A percentile compares a stretch with the other conserved stretches of the same genome.
These are phyloP conservation scores for Solanum aculeatissimum DNA, from an alignment of 305 asterid genomes.

Conservation along the genomic window DNA sequence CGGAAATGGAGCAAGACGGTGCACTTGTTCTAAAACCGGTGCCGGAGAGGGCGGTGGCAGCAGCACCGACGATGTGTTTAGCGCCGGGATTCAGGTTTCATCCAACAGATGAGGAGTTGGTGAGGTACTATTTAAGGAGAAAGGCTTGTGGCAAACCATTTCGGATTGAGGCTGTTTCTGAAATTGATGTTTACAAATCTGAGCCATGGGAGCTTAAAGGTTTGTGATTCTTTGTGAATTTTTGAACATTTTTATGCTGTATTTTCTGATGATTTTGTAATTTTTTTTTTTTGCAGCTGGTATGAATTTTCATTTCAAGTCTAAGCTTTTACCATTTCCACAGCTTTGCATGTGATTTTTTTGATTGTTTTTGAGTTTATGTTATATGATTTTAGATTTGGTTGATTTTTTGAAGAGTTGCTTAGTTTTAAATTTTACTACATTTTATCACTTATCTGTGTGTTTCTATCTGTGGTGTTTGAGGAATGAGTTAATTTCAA, in stretches of 20 bases:
- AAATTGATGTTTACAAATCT: constrained; percentile 69
- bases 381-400: neutral
- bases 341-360: neutral
- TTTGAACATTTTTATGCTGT: neutral
- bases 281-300: neutral
- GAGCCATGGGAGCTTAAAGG: constrained; percentile 82
- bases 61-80: constrained; percentile 46
- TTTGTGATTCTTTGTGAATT: neutral
- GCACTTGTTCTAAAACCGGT: neutral
- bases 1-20: constrained; percentile 27
- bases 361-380: neutral
- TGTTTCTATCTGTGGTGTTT: neutral
- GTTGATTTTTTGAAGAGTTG: neutral
- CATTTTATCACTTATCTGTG: neutral
- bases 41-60: neutral
- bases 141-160: constrained; percentile 60
- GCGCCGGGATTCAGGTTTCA: constrained; percentile 83
- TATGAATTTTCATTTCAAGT: neutral
- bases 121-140: constrained; percentile 57
- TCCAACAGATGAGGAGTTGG: constrained; percentile 74
- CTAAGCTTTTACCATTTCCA: neutral
- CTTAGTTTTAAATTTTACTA: neutral
- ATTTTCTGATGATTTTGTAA: neutral
- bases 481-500: neutral
- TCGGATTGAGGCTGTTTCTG: constrained; percentile 52